Evolutionary conservation across 441 rosid species (phyloP).

Genomic region (Erodium moschatum): DNA sequence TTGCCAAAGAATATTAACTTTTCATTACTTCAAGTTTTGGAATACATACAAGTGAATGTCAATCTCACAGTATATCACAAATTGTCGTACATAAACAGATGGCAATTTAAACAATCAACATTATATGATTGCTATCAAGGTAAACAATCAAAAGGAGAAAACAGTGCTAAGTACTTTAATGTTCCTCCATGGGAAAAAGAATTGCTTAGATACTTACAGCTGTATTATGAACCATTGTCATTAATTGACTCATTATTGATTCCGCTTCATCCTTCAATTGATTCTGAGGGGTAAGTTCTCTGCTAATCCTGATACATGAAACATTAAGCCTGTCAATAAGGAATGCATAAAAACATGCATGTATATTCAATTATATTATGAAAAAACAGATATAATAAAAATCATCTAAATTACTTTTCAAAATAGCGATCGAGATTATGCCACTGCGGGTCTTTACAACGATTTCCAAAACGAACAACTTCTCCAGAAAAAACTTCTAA

Average conservation of each 20-base stretch:
- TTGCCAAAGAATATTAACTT: constrained; percentile 20
- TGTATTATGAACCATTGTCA: constrained; percentile 77
- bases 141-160: background rate
- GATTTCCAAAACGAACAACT: constrained; percentile 97
- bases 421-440: constrained; percentile 93
- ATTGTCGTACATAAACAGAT: background rate
- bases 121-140: background rate
- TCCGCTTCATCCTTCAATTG: constrained; percentile 83
- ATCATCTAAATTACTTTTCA: constrained; percentile 52
- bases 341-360: constrained; percentile 2
- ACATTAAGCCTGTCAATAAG: constrained; percentile 2
- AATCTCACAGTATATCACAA: constrained; percentile 1
- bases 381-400: constrained; percentile 10
- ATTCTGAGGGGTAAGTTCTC: constrained; percentile 60
- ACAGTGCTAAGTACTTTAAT: background rate
- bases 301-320: constrained; percentile 33
- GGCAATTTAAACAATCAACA: background rate
- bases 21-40: background rate
- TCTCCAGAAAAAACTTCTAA: constrained; percentile 80
- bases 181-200: background rate
- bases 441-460: constrained; percentile 99
- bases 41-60: background rate
- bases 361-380: background rate
- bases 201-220: constrained; percentile 51
- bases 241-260: constrained; percentile 55